Evolutionary conservation across 768 basidiomycete species (phyloP), one percentile per base, ranked within the genome.

Genomic region (Kwoniella sp.): DNA sequence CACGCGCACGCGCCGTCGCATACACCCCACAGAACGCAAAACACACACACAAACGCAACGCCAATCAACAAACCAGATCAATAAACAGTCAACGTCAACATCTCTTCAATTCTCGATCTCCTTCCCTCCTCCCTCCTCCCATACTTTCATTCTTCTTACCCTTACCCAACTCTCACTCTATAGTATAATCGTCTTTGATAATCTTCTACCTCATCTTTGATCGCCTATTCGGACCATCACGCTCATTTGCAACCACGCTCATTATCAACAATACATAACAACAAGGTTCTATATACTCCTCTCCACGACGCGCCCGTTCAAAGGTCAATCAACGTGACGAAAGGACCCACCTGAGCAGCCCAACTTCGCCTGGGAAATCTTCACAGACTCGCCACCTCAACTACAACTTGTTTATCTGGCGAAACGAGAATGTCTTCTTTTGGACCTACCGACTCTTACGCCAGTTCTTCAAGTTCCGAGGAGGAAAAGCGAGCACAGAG

Each of bases 401-500:
- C 0, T 21, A n/a, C 9, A 21, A 17, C 15, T 10, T 21, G 12
- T 12, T 27, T 2, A 26, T 33, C 33, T 13, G 13, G 13, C 33
- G 7, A 13, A 33, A 33, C 33, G 33, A 59, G 19, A 26, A 59
- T 61, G 46, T 49, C 63, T 24, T 46, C 33, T 54, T 5, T 30
- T 12, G 40, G 27, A 24, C 60, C 30, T 22, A 13, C 13, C 13
- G 50, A 40, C 6, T 9, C 21, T 9, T 49, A 5, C 46, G 24
- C 57, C 17, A 50, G 57, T 24, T 58, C 57, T 19, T 58, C 57
- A n/a, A 37, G 47, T 25, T 51, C 62, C 0, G 62, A 64, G 29
- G 68, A 69, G 53, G 65, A 56, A 9, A 65, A 51, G 36, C 30
- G 72, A 47, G 66, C 68, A 5, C 58, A 67, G 62, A 60, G 66